Base-by-base conservation (phyloP, 768 basidiomycete species). In the Termitomyces sp. region DNA sequence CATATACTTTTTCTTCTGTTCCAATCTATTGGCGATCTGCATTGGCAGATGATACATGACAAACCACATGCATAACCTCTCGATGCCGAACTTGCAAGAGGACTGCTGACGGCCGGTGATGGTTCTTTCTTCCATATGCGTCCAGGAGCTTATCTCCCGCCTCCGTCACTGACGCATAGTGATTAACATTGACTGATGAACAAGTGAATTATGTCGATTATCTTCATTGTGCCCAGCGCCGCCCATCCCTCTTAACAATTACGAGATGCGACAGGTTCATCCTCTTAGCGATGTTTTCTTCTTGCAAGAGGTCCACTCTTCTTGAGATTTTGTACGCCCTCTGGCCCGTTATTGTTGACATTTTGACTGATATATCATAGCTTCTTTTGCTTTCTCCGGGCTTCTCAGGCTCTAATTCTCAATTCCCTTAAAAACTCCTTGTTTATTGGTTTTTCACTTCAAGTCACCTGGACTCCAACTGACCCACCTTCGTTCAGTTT, bases 111-210 rank as follows among this genome's bases (percentile, higher is more conserved):
- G 27, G 21, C 9, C 5, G 3, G 3, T 41, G 40, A 52, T 30
- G 28, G 11, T 14, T 42, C 17, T 21, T 30, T 41, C 23, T 35
- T 27, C 14, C 28, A 32, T 23, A 6, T 34, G 7, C n/a, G 17
- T 51, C 25, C n/a, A 23, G 17, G 25, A 49, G 17, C 55, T n/a
- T 42, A 35, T 35, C 23, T 40, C 44, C 28, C 34, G 42, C 48
- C 40, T n/a, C n/a, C 35, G n/a, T 17, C 8, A 37, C 45, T 43
- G 27, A 35, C 37, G 21, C 10, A 21, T 6, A 27, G n/a, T 35
- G 41, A 23, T 41, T 44, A 23, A n/a, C 4, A 19, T 19, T 45
- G 50, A 52, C 25, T 57, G 56, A 57, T 57, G 56, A 52, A 51
- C 35, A 46, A 16, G 19, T 3, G 19, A 39, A 51, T 12, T 4